These are phyloP conservation scores for Saturnispora gosingensis DNA, from an alignment of 805 yeast species.

Conservation along the genomic window DNA sequence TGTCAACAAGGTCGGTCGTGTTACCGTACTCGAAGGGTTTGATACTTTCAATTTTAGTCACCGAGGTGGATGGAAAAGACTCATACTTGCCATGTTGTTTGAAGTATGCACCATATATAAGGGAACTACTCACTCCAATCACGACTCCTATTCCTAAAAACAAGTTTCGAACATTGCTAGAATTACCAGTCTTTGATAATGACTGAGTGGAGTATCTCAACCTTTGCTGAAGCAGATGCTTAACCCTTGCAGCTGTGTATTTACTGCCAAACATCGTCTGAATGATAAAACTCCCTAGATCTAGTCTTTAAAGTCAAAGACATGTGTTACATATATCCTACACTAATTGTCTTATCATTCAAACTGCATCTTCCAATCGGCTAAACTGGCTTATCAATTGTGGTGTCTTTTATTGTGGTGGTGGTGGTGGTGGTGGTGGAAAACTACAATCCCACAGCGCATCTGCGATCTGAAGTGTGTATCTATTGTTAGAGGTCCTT, in stretches of 20 bases:
- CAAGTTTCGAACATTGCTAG: background rate
- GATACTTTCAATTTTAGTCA: slow-evolving; percentile 38
- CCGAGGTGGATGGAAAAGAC: slow-evolving; percentile 30
- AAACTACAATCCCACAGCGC: background rate
- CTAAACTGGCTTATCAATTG: background rate
- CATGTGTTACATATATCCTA: background rate
- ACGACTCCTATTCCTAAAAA: background rate
- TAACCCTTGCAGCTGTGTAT: background rate
- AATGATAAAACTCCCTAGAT: background rate
- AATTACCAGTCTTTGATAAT: background rate
- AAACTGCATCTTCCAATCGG: background rate
- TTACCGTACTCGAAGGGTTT: slow-evolving; percentile 48
- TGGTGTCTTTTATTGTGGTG: background rate
- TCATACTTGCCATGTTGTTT: slow-evolving; percentile 5
- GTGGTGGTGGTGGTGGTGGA: background rate
- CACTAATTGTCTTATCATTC: background rate
- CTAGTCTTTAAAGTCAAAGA: background rate
- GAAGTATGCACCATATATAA: slow-evolving; percentile 10
- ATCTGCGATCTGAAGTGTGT: background rate
- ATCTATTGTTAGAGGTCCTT: background rate
- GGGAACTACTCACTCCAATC: slow-evolving; percentile 5
- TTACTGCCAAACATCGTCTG: background rate
- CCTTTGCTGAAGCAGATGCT: background rate
- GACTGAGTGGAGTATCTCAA: background rate
- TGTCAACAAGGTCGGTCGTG: slow-evolving; percentile 35